Evolutionary conservation across 371 early-diverging fungal genomes (phyloP).

Genomic region (Nematocida sp.): DNA sequence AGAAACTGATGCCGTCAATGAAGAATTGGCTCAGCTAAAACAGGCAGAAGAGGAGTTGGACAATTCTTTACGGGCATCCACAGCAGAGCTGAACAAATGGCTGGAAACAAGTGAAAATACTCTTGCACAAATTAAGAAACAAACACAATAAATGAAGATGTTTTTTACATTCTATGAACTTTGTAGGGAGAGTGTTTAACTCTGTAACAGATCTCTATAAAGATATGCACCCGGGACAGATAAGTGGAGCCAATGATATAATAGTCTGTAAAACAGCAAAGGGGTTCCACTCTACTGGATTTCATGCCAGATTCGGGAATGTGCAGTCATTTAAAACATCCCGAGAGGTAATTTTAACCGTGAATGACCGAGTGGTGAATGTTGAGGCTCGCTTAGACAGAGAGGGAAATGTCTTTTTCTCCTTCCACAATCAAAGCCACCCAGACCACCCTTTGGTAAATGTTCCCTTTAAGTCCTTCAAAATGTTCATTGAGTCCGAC

Average conservation of each 20-base stretch:
- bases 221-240: slow-evolving; percentile 89
- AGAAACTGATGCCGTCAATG: slow-evolving; percentile 7
- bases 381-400: slow-evolving; percentile 88
- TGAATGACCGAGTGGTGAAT: slow-evolving; percentile 78
- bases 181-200: slow-evolving; percentile 71
- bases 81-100: slow-evolving; percentile 18
- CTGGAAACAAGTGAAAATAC: background rate
- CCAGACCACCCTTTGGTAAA: background rate
- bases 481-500: slow-evolving; percentile 42
- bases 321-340: slow-evolving; percentile 80
- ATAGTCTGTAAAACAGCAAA: slow-evolving; percentile 85
- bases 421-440: slow-evolving; percentile 12
- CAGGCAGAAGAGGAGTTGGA: slow-evolving; percentile 3
- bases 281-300: slow-evolving; percentile 80
- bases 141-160: slow-evolving; percentile 50
- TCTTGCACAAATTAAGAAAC: slow-evolving; percentile 39
- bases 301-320: slow-evolving; percentile 96
- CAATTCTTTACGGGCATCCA: background rate
- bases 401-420: slow-evolving; percentile 91
- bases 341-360: slow-evolving; percentile 76
- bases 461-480: slow-evolving; percentile 15
- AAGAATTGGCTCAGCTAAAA: slow-evolving; percentile 15
- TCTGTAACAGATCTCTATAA: slow-evolving; percentile 85
- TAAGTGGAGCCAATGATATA: slow-evolving; percentile 94
- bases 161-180: slow-evolving; percentile 64